A percentile compares a stretch with the other conserved stretches of the same genome.
phyloP scores from a whole-genome alignment of 345 rosid genomes.

The Eucalyptus microcorys region DNA sequence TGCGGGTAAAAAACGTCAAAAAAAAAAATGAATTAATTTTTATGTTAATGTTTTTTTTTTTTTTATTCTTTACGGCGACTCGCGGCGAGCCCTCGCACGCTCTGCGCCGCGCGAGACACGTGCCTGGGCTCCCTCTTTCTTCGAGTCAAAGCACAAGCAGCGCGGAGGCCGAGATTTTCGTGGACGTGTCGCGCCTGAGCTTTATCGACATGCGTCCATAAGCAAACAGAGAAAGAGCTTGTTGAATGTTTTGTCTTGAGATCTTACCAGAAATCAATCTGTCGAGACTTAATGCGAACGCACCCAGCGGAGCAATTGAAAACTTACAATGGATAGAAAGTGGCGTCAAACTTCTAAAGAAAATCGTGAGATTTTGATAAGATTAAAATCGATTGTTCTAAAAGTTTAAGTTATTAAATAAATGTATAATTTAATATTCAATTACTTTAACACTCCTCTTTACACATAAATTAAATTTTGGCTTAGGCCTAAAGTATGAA shows the following conservation, averaged over 20 bases:
- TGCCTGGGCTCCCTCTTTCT: neutral
- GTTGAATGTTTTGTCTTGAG: neutral
- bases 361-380: neutral
- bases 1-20: neutral
- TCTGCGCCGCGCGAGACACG: neutral
- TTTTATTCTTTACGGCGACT: neutral
- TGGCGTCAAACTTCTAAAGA: too few relatives aligned
- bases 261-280: neutral
- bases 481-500: too few relatives aligned
- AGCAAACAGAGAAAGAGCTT: neutral
- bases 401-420: too few relatives aligned
- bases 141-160: too few relatives aligned
- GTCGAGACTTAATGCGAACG: neutral
- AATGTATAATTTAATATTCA: too few relatives aligned
- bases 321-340: neutral
- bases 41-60: neutral
- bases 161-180: neutral
- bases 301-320: neutral
- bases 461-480: too few relatives aligned
- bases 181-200: neutral
- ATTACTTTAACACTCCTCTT: too few relatives aligned
- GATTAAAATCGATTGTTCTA: accelerated
- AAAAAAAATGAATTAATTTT: neutral
- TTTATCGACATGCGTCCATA: too few relatives aligned
- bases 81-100: neutral